Base-by-base conservation (phyloP, 1,284 basidiomycete genomes). In the Melampsora americana region DNA sequence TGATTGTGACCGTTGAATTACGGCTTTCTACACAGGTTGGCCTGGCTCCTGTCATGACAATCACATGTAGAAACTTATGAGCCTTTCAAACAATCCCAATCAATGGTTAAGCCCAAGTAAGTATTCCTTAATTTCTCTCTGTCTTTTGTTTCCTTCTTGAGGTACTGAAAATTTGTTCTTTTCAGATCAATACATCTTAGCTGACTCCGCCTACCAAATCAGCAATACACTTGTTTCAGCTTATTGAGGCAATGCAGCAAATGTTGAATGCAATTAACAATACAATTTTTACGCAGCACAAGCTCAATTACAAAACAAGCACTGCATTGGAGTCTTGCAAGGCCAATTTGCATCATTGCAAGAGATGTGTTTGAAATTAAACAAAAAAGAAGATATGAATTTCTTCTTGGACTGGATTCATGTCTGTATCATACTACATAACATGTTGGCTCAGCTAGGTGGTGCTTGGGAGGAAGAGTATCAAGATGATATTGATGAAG, bases 111-210 rank as follows among this genome's bases (percentile, higher is more conserved):
- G 30, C 26, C 59, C 39, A 56, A 39, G 59, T 46, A 2, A 12
- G 20, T 26, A 61, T 44, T n/a, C 1, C 59, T 7, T 12, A 42
- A 7, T 12, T 12, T 42, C 39, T 7, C 39, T 44, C 26, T 42
- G 2, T 67, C 53, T 20, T 53, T 50, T 5, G 1, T 16, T 67
- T 67, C 6, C 28, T 5, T n/a, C 14, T 30, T 16, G 12, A 9
- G 28, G 11, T 7, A 39, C 42, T 16, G 53, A 30, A 1, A 56
- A 12, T 14, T 20, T 3, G 9, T 28, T 16, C 32, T 6, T 32
- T 69, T 30, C 12, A 69, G 69, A 60, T 12, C 69, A 71, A 28
- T 71, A 62, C 35, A 18, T 71, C 1, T 20, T 71, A 16, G 69
- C 69, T 5, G 60, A 71, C 28, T 64, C 60, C 1, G 69, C 69